These are phyloP conservation scores for Cydonia oblonga DNA, from an alignment of 331 rosid species.

Conservation along the genomic window DNA sequence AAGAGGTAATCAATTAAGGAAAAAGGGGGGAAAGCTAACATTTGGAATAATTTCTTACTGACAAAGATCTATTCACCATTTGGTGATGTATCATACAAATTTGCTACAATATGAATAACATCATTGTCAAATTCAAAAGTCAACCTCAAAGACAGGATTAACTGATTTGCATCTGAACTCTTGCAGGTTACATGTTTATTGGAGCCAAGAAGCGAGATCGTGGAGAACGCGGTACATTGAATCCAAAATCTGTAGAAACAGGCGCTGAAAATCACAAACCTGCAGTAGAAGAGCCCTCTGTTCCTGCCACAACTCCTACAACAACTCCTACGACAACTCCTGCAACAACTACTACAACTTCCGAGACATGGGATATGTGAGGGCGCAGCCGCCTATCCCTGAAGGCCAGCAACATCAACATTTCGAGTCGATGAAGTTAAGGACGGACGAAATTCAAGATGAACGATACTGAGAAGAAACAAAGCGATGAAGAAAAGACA, in stretches of 20 bases:
- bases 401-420: conserved; percentile 41
- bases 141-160: not conserved
- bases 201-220: conserved; percentile 39
- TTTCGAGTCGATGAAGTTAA: conserved; percentile 45
- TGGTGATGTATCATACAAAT: not conserved
- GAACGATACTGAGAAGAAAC: conserved; percentile 35
- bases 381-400: conserved; percentile 24
- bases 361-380: conserved; percentile 26
- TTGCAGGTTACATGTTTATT: conserved; percentile 62
- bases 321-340: conserved; percentile 15
- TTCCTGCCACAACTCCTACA: conserved; percentile 20
- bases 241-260: conserved; percentile 21
- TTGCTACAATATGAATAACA: not conserved
- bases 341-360: conserved; percentile 15
- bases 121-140: not conserved
- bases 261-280: conserved; percentile 19
- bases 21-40: no score
- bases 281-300: conserved; percentile 26
- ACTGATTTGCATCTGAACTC: conserved; percentile 15
- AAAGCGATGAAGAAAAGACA: conserved; percentile 44
- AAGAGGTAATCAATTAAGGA: no score
- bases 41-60: not conserved
- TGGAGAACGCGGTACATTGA: conserved; percentile 19
- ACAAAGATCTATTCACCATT: not conserved
- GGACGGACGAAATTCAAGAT: conserved; percentile 45